phyloP scores from a whole-genome alignment of 129 eudicot species.

The Scalesia atractyloides region DNA sequence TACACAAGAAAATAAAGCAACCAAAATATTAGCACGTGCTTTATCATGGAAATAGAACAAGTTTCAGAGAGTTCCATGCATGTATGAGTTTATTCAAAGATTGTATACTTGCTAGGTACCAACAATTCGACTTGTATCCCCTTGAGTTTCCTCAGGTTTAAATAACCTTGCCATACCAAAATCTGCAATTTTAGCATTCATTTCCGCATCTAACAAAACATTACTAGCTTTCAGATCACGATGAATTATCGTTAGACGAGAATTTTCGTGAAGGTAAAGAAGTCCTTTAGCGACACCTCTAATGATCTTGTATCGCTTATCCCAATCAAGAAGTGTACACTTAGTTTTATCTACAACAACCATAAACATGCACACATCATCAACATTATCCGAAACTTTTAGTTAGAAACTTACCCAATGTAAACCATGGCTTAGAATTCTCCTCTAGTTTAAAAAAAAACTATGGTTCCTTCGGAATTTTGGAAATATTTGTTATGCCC shows the following conservation, averaged over 20 bases:
- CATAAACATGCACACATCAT: background rate
- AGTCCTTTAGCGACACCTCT: slow-evolving; percentile 7
- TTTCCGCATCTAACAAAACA: background rate
- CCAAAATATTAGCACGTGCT: background rate
- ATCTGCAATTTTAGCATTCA: slow-evolving; percentile 15
- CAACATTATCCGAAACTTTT: background rate
- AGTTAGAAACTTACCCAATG: background rate
- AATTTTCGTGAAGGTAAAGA: slow-evolving; percentile 12
- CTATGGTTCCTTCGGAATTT: background rate
- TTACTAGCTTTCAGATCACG: slow-evolving; percentile 6
- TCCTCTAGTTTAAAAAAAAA: background rate
- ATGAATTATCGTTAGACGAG: slow-evolving; percentile 7
- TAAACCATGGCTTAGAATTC: background rate
- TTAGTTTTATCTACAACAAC: background rate
- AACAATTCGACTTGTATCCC: slow-evolving; percentile 15
- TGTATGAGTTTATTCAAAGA: background rate
- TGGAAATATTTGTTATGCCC: background rate
- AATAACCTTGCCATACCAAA: slow-evolving; percentile 11
- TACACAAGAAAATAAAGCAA: background rate
- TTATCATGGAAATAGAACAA: background rate
- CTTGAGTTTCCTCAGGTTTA: slow-evolving; percentile 10
- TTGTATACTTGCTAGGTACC: slow-evolving; percentile 14
- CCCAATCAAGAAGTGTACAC: background rate
- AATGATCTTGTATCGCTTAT: slow-evolving; percentile 1
- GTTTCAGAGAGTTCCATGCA: background rate